Evolutionary conservation across 352 stramenopile genomes (phyloP).

Genomic region (Pythium vanterpoolii): DNA sequence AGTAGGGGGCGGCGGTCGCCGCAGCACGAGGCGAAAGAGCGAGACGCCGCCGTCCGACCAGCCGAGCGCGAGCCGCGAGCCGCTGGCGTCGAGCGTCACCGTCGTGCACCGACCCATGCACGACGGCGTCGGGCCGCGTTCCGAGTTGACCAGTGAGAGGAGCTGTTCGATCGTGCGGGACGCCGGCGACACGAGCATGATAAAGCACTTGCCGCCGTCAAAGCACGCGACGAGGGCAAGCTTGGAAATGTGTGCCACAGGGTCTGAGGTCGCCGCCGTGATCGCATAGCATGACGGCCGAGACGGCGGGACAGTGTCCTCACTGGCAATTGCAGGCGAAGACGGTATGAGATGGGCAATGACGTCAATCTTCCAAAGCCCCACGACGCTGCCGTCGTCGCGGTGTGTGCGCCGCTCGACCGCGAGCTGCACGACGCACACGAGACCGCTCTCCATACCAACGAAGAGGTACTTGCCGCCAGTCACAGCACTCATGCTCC

Average conservation of each 20-base stretch:
- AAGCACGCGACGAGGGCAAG: conserved; percentile 69
- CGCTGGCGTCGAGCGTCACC: conserved; percentile 40
- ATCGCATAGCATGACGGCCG: conserved; percentile 52
- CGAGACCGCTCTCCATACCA: conserved; percentile 68
- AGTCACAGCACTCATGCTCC: conserved; percentile 39
- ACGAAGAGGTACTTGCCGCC: conserved; percentile 67
- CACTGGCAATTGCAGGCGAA: conserved; percentile 3
- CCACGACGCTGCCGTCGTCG: conserved; percentile 23
- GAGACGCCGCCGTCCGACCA: conserved; percentile 74
- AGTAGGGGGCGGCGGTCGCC: conserved; percentile 4
- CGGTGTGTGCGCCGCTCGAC: conserved; percentile 1
- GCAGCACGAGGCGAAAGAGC: conserved; percentile 51
- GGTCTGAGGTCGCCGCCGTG: conserved; percentile 43
- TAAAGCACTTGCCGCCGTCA: conserved; percentile 77
- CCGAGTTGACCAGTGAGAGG: conserved; percentile 70
- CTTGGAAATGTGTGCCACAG: conserved; percentile 22
- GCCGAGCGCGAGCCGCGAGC: conserved; percentile 54
- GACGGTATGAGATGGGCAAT: conserved; percentile 38
- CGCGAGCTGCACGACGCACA: conserved; percentile 60
- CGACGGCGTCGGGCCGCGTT: conserved; percentile 23
- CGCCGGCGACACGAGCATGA: conserved; percentile 58
- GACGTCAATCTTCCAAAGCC: conserved; percentile 82
- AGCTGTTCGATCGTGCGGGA: conserved; percentile 70
- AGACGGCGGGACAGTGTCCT: background rate
- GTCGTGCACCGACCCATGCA: conserved; percentile 49